Evolutionary conservation across 108 stramenopile genomes (phyloP).

Genomic region (Cylindrotheca fusiformis): DNA sequence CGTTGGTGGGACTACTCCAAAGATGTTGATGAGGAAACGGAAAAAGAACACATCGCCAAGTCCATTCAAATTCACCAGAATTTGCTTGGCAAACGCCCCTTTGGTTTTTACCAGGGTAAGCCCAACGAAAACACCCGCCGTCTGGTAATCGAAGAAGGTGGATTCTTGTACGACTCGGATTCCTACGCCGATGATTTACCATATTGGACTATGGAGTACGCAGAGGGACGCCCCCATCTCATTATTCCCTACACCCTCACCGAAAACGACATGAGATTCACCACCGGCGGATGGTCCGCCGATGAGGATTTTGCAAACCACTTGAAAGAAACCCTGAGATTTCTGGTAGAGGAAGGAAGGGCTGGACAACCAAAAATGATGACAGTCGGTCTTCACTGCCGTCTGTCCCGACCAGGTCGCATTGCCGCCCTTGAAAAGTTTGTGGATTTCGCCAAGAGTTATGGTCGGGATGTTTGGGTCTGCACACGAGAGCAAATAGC

Average conservation of each 20-base stretch:
- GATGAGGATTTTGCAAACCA: slow-evolving; percentile 78
- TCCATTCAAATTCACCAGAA: slow-evolving; percentile 86
- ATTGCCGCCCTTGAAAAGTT: slow-evolving; percentile 86
- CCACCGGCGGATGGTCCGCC: slow-evolving; percentile 80
- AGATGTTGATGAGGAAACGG: slow-evolving; percentile 74
- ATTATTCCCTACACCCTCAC: slow-evolving; percentile 92
- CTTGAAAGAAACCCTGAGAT: slow-evolving; percentile 73
- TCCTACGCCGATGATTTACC: slow-evolving; percentile 93
- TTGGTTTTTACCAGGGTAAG: slow-evolving; percentile 95
- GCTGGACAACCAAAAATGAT: slow-evolving; percentile 91
- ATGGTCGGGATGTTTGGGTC: slow-evolving; percentile 91
- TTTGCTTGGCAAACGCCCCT: slow-evolving; percentile 79
- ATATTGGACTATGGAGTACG: slow-evolving; percentile 84
- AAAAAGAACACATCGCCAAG: slow-evolving; percentile 86
- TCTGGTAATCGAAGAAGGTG: slow-evolving; percentile 88
- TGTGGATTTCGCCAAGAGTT: slow-evolving; percentile 83
- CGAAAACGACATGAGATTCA: slow-evolving; percentile 95
- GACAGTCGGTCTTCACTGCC: slow-evolving; percentile 91
- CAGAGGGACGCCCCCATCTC: slow-evolving; percentile 67
- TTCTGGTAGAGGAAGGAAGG: slow-evolving; percentile 81
- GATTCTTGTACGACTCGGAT: slow-evolving; percentile 92
- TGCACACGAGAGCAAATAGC: slow-evolving; percentile 91
- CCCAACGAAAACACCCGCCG: slow-evolving; percentile 75
- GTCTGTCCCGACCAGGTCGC: slow-evolving; percentile 86
- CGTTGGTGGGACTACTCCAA: slow-evolving; percentile 92